These are phyloP conservation scores for Coemansia sp. DNA, from an alignment of 192 early-diverging fungal species.

Conservation along the genomic window DNA sequence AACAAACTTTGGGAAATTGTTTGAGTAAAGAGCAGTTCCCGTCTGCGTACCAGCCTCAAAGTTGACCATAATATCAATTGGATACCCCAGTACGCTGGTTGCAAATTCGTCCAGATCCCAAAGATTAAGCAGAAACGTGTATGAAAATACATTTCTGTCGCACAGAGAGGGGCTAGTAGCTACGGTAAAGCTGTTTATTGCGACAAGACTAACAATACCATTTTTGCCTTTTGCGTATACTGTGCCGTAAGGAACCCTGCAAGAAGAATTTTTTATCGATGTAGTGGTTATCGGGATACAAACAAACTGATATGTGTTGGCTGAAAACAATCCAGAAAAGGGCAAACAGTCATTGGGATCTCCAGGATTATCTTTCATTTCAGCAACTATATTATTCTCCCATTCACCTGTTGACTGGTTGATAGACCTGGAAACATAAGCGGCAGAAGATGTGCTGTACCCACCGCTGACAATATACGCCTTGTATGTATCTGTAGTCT, in stretches of 20 bases:
- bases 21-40: neutral
- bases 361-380: neutral
- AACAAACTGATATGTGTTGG: neutral
- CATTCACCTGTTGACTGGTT: neutral
- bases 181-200: neutral
- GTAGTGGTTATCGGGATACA: neutral
- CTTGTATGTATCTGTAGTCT: conserved; percentile 7
- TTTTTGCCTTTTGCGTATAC: neutral
- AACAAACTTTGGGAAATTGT: neutral
- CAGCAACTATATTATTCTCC: neutral
- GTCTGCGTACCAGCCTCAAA: neutral
- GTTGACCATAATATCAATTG: neutral
- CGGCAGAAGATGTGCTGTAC: neutral
- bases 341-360: neutral
- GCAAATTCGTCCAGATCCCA: neutral
- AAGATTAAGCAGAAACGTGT: neutral
- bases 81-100: conserved; percentile 3
- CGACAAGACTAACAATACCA: neutral
- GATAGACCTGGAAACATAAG: neutral
- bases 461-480: conserved; percentile 3
- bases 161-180: neutral
- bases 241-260: neutral
- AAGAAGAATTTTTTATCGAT: neutral
- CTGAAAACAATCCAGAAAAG: neutral
- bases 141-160: neutral